These are phyloP conservation scores for Mortierella antarctica DNA, from an alignment of 192 early-diverging fungal species.

Conservation along the genomic window DNA sequence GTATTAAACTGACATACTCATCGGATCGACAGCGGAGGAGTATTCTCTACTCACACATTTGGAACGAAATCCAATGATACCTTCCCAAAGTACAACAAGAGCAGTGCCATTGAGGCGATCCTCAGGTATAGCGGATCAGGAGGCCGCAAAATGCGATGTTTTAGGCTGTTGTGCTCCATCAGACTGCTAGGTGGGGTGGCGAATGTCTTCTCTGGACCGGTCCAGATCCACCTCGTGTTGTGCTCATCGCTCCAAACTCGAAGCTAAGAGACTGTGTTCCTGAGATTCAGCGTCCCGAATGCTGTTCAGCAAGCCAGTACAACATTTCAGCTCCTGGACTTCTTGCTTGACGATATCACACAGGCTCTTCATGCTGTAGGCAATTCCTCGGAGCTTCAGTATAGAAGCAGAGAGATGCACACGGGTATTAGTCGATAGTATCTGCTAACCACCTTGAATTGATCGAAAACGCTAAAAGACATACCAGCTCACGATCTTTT, in stretches of 20 bases:
- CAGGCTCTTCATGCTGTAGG: not conserved
- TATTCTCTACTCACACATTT: too few relatives aligned
- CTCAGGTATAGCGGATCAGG: too few relatives aligned
- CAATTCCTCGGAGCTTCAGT: slow-evolving; percentile 1
- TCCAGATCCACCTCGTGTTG: not conserved
- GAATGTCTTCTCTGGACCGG: too few relatives aligned
- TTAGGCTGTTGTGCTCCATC: too few relatives aligned
- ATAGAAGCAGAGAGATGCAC: not conserved
- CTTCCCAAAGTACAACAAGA: too few relatives aligned
- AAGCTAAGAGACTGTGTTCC: slow-evolving; percentile 6
- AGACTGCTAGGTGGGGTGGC: too few relatives aligned
- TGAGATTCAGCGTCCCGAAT: slow-evolving; percentile 9
- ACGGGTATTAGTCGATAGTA: not conserved
- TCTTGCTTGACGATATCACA: slow-evolving; percentile 14
- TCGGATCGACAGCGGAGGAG: too few relatives aligned
- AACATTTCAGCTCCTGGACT: slow-evolving; percentile 6
- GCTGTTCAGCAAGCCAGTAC: not conserved
- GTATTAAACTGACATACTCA: too few relatives aligned
- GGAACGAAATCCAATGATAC: too few relatives aligned
- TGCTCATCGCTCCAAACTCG: not conserved
- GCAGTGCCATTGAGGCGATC: too few relatives aligned
- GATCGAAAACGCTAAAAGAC: not conserved
- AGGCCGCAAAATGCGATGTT: too few relatives aligned
- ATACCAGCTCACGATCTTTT: slow-evolving; percentile 8
- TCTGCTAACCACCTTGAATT: not conserved